Evolutionary conservation across 2,329 filamentous ascomycete genomes (phyloP).

Genomic region (Aurifilum marmelostoma): DNA sequence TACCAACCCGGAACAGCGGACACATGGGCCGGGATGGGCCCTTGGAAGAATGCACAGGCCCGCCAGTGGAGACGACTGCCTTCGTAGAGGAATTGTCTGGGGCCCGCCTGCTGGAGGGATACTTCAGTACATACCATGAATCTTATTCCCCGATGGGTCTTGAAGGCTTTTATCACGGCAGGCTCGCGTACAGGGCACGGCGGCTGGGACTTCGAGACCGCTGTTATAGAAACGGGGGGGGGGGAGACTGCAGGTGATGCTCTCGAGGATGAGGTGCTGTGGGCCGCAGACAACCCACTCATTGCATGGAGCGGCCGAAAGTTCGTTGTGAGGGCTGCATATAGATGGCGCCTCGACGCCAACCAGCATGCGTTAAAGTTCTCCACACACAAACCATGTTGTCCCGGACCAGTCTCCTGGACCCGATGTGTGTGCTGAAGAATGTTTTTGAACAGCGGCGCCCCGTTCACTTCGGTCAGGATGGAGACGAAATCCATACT

Average conservation of each 20-base stretch:
- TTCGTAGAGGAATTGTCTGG: not conserved
- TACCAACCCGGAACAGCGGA: not conserved
- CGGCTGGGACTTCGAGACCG: not conserved
- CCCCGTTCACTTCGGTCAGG: constrained; percentile 10
- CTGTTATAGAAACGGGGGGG: not conserved
- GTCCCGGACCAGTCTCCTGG: constrained; percentile 4
- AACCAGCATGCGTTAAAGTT: not conserved
- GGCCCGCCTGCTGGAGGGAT: not conserved
- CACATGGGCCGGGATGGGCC: not conserved
- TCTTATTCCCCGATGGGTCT: not conserved
- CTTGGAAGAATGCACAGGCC: not conserved
- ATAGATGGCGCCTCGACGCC: not conserved
- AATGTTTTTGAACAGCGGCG: constrained; percentile 8
- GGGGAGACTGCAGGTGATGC: not conserved
- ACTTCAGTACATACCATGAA: not conserved
- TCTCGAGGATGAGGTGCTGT: not conserved
- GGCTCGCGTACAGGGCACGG: not conserved
- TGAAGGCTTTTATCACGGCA: not conserved
- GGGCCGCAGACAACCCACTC: not conserved
- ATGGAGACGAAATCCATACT: not conserved
- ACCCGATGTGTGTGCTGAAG: constrained; percentile 7
- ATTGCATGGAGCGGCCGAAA: not conserved
- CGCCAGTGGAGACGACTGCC: not conserved
- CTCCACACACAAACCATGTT: constrained; percentile 5
- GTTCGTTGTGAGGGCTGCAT: constrained; percentile 5